A percentile compares a stretch with the other conserved stretches of the same genome.
phyloP scores from a whole-genome alignment of 2,329 filamentous ascomycete species.

The Calonectria pauciramosa region DNA sequence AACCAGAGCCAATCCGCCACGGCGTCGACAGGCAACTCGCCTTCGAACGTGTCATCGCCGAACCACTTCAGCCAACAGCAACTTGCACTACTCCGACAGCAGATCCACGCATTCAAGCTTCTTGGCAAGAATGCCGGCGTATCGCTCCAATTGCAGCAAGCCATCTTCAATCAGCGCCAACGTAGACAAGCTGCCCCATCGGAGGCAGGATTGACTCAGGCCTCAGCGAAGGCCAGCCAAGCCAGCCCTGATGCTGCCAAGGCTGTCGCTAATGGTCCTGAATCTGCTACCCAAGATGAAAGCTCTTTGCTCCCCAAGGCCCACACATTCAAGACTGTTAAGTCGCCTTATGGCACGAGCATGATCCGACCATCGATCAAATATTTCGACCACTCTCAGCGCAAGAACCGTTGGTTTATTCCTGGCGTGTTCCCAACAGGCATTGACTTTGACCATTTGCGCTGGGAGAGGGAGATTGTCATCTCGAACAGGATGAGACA shows the following conservation, averaged over 20 bases:
- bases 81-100: constrained; percentile 81
- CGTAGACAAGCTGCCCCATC: constrained; percentile 70
- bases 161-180: constrained; percentile 82
- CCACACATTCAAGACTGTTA: constrained; percentile 78
- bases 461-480: constrained; percentile 88
- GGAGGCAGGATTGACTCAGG: constrained; percentile 58
- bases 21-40: constrained; percentile 48
- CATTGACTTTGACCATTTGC: constrained; percentile 86
- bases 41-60: constrained; percentile 50
- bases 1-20: constrained; percentile 49
- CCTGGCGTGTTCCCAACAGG: constrained; percentile 91
- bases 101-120: constrained; percentile 93
- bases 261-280: constrained; percentile 53
- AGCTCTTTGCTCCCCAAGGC: constrained; percentile 53
- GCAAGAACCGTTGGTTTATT: constrained; percentile 83
- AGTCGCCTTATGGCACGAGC: constrained; percentile 76
- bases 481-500: constrained; percentile 92
- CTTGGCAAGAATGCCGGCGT: constrained; percentile 90
- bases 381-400: constrained; percentile 83
- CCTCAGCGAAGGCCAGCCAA: constrained; percentile 47
- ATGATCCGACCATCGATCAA: constrained; percentile 73
- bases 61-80: constrained; percentile 84
- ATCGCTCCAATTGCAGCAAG: constrained; percentile 82
- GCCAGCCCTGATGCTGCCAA: constrained; percentile 53
- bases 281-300: constrained; percentile 51